These are phyloP conservation scores for Microdochium nivale DNA, from an alignment of 2,329 filamentous ascomycete genomes.

Conservation along the genomic window DNA sequence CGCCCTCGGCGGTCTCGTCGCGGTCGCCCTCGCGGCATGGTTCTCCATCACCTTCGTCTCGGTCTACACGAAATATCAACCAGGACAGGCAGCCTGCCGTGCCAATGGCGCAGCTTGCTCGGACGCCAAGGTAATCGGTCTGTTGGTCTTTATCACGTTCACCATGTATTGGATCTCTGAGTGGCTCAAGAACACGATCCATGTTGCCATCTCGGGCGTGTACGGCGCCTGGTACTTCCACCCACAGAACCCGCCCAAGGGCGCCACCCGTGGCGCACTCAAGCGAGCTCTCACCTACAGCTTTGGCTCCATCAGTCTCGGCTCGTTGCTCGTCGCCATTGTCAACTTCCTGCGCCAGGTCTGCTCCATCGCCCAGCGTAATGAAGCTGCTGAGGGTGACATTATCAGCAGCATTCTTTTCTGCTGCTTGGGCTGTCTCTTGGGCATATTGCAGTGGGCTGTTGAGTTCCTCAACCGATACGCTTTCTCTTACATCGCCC, in stretches of 20 bases:
- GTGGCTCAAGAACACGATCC: conserved; percentile 88
- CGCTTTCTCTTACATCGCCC: conserved; percentile 84
- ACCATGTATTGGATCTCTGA: conserved; percentile 92
- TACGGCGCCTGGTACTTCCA: conserved; percentile 94
- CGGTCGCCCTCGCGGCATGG: conserved; percentile 72
- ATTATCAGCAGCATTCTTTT: conserved; percentile 55
- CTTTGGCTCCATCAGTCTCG: conserved; percentile 84
- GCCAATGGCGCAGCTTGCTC: conserved; percentile 56
- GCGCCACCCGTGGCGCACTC: conserved; percentile 75
- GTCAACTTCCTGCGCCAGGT: conserved; percentile 78
- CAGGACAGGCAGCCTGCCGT: conserved; percentile 46
- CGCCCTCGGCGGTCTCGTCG: conserved; percentile 70
- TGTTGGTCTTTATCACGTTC: conserved; percentile 83
- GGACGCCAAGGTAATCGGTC: conserved; percentile 68
- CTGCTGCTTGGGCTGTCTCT: conserved; percentile 69
- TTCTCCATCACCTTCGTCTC: conserved; percentile 79
- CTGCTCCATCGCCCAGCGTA: conserved; percentile 67
- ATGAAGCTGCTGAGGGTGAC: conserved; percentile 58
- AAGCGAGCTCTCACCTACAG: conserved; percentile 79
- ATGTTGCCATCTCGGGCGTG: conserved; percentile 78
- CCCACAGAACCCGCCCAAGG: conserved; percentile 59
- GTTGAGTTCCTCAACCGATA: conserved; percentile 86
- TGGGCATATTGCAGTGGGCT: conserved; percentile 74
- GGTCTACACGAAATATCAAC: conserved; percentile 78
- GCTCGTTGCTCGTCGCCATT: conserved; percentile 77